Evolutionary conservation across 352 stramenopile species (phyloP).

Genomic region (Elongisporangium undulatum): DNA sequence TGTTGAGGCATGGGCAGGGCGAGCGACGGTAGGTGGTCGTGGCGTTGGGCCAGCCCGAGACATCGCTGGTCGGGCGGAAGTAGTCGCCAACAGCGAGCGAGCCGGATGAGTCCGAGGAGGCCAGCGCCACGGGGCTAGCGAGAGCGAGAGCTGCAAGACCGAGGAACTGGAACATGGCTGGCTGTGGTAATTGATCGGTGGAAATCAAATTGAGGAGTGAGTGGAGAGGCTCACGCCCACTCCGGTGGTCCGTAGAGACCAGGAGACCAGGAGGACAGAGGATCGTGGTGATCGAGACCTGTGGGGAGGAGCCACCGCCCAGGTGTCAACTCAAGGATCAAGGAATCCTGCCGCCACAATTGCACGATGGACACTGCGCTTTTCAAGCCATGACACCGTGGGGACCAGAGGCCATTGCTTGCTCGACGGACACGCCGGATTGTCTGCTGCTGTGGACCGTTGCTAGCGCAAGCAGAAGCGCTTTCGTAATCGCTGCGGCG

Average conservation of each 20-base stretch:
- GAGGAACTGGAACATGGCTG: background rate
- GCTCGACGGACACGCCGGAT: too few relatives aligned
- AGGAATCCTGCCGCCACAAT: background rate
- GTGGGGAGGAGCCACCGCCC: too few relatives aligned
- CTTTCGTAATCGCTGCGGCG: background rate
- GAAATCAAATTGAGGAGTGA: background rate
- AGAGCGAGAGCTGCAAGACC: background rate
- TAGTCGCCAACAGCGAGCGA: slow-evolving; percentile 19
- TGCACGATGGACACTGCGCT: background rate
- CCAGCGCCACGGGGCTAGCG: background rate
- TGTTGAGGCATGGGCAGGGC: slow-evolving; percentile 49
- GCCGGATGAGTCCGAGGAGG: background rate
- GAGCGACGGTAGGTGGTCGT: slow-evolving; percentile 23
- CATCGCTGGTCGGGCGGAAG: slow-evolving; percentile 12
- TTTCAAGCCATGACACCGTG: background rate
- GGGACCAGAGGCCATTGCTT: too few relatives aligned
- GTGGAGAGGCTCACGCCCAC: background rate
- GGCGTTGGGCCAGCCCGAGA: slow-evolving; percentile 22
- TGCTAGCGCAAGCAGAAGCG: background rate
- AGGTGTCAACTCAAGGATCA: background rate
- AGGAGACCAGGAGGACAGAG: background rate
- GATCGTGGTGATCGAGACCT: background rate
- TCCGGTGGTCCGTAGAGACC: background rate
- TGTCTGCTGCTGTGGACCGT: background rate
- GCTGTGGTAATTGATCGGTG: background rate